A percentile compares a stretch with the other conserved stretches of the same genome.
These are phyloP conservation scores for Byssoonygena ceratinophila DNA, from an alignment of 2,329 filamentous ascomycete species.

Conservation along the genomic window DNA sequence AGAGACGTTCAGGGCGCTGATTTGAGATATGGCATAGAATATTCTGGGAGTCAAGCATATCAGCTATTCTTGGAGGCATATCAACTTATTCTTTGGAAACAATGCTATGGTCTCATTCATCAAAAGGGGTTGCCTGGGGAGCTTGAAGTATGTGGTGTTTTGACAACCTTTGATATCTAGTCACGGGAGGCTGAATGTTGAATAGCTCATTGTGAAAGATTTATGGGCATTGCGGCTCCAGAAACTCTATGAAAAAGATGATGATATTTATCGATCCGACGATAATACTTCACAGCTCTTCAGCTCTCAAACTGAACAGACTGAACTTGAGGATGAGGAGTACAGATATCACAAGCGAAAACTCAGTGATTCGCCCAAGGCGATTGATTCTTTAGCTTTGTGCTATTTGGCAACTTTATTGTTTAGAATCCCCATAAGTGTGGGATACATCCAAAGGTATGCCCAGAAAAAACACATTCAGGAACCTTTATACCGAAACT, in stretches of 20 bases:
- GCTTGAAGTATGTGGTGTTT: conserved; percentile 50
- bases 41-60: conserved; percentile 56
- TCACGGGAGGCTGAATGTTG: conserved; percentile 4
- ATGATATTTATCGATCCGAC: conserved; percentile 28
- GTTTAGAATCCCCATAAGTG: conserved; percentile 62
- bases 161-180: neutral
- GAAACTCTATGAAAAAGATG: conserved; percentile 41
- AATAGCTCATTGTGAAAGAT: conserved; percentile 57
- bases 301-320: conserved; percentile 47
- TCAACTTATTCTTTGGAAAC: conserved; percentile 74
- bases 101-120: conserved; percentile 62
- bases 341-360: conserved; percentile 27
- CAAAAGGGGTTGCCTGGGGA: conserved; percentile 57
- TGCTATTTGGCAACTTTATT: conserved; percentile 72
- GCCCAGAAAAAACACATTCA: neutral
- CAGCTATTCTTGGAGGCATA: conserved; percentile 74
- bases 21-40: conserved; percentile 39
- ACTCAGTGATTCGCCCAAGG: conserved; percentile 45
- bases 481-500: neutral
- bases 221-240: conserved; percentile 71
- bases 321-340: conserved; percentile 33
- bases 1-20: neutral
- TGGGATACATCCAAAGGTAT: conserved; percentile 56
- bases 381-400: conserved; percentile 64
- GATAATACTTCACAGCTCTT: conserved; percentile 42